Conservation (phyloP, 768 basidiomycete genomes). For the Thelephora aurantiotincta region DNA sequence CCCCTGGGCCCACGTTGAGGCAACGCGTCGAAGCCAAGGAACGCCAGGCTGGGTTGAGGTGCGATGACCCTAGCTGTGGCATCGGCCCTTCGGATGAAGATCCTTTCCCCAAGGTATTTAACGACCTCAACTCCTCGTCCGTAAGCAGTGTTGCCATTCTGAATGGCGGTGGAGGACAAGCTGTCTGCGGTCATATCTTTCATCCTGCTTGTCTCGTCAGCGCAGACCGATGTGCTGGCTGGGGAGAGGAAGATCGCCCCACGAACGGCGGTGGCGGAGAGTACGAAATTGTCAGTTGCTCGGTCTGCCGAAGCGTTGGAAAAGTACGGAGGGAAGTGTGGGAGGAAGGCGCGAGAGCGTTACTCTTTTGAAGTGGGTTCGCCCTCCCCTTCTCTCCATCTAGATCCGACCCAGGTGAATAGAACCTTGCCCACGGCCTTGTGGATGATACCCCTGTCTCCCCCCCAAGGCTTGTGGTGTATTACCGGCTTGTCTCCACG, state of each 20-base stretch:
- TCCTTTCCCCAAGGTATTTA: conserved; percentile 25
- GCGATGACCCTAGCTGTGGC: conserved; percentile 60
- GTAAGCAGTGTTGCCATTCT: background rate
- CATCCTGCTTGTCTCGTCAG: conserved; percentile 60
- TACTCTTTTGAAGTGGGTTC: conserved; percentile 9
- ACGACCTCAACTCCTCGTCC: background rate
- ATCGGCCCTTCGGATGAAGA: conserved; percentile 66
- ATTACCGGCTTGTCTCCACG: no score
- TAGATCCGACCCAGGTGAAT: background rate
- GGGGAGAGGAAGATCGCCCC: conserved; percentile 31
- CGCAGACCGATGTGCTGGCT: conserved; percentile 50
- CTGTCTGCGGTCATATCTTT: conserved; percentile 53
- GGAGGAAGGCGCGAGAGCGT: conserved; percentile 27
- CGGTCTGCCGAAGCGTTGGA: conserved; percentile 56
- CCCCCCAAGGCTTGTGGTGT: no score
- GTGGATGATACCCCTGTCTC: no score
- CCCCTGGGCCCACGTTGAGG: conserved; percentile 58
- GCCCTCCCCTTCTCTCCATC: background rate
- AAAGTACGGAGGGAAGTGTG: conserved; percentile 45
- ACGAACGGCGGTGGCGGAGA: conserved; percentile 18
- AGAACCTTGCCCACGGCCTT: background rate
- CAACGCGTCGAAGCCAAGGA: conserved; percentile 63
- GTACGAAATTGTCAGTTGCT: conserved; percentile 56
- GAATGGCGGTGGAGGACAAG: conserved; percentile 7
- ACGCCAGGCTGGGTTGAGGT: conserved; percentile 57